Conservation (phyloP, 441 rosid genomes). For the Raphanus hybrid region DNA sequence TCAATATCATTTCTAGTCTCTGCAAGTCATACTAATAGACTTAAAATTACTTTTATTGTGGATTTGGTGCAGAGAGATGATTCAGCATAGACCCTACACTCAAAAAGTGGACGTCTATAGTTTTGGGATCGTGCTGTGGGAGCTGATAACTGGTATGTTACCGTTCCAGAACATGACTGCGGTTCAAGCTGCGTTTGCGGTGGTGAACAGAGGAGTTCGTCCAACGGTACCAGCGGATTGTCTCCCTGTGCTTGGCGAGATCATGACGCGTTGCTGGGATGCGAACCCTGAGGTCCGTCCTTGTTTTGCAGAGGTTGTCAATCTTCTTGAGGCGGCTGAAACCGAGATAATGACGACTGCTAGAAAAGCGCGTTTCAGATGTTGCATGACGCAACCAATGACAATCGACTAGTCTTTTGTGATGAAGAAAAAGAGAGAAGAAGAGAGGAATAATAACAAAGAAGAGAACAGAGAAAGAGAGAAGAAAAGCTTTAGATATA, state of each 20-base stretch:
- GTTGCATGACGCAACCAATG: constrained; percentile 92
- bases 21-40: constrained; percentile 7
- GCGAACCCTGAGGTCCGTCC: constrained; percentile 91
- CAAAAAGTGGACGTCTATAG: constrained; percentile 97
- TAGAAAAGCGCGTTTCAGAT: constrained; percentile 97
- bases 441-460: constrained; percentile 19
- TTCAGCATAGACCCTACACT: constrained; percentile 95
- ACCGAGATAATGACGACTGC: constrained; percentile 85
- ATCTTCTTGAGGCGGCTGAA: constrained; percentile 85
- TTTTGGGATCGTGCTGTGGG: constrained; percentile 97
- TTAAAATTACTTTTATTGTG: background rate
- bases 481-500: constrained; percentile 48
- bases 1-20: background rate
- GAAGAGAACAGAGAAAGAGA: constrained; percentile 32
- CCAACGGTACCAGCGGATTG: constrained; percentile 89
- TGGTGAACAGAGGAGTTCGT: constrained; percentile 89
- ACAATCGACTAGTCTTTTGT: constrained; percentile 67
- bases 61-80: constrained; percentile 83
- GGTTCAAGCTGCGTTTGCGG: constrained; percentile 99
- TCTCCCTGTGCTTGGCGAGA: constrained; percentile 77
- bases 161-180: constrained; percentile 98
- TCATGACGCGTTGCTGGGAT: constrained; percentile 98
- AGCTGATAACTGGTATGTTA: constrained; percentile 83
- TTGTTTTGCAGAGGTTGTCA: constrained; percentile 78
- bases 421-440: constrained; percentile 35